Percentiles rank a stretch among this genome's conserved stretches.
Conservation (phyloP, 2,329 filamentous ascomycete genomes). For the Phaeophleospora eucalypticola region DNA sequence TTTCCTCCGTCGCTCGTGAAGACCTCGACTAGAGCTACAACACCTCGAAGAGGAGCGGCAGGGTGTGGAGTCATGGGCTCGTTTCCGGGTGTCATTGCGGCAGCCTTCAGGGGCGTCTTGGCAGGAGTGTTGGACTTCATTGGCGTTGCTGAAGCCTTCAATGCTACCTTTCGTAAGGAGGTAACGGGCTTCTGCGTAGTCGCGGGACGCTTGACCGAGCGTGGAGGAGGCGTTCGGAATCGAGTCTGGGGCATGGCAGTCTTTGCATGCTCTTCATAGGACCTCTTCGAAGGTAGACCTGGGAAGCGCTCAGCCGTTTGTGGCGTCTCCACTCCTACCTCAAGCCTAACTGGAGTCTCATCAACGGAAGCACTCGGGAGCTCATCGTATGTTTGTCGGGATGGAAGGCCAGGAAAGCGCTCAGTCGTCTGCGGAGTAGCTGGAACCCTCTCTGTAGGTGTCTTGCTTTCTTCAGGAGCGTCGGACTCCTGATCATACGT, state of each 20-base stretch:
- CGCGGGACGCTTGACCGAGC: slow-evolving; percentile 24
- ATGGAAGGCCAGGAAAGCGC: slow-evolving; percentile 17
- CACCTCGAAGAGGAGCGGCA: slow-evolving; percentile 29
- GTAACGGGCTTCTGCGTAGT: slow-evolving; percentile 27
- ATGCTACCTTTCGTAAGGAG: slow-evolving; percentile 28
- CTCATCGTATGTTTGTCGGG: slow-evolving; percentile 10
- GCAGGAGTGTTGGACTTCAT: slow-evolving; percentile 24
- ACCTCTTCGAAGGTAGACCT: slow-evolving; percentile 11
- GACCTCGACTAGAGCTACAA: slow-evolving; percentile 35
- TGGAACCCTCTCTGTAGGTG: no score
- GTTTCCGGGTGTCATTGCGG: slow-evolving; percentile 25
- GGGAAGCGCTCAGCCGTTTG: slow-evolving; percentile 12
- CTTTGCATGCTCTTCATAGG: slow-evolving; percentile 21
- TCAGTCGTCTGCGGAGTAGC: slow-evolving; percentile 6
- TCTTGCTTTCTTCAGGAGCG: no score
- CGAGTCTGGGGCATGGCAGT: slow-evolving; percentile 26
- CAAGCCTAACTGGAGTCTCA: background rate
- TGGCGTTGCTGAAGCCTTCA: slow-evolving; percentile 21
- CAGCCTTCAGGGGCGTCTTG: slow-evolving; percentile 29
- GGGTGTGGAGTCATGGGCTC: slow-evolving; percentile 36
- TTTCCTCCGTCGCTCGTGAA: slow-evolving; percentile 35
- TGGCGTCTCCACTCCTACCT: slow-evolving; percentile 4
- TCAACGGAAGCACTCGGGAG: background rate
- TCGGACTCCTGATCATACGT: no score
- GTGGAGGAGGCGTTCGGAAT: slow-evolving; percentile 26